Evolutionary conservation across 345 rosid species (phyloP), one percentile per base, ranked within the genome.

Genomic region (Citropsis articulata): DNA sequence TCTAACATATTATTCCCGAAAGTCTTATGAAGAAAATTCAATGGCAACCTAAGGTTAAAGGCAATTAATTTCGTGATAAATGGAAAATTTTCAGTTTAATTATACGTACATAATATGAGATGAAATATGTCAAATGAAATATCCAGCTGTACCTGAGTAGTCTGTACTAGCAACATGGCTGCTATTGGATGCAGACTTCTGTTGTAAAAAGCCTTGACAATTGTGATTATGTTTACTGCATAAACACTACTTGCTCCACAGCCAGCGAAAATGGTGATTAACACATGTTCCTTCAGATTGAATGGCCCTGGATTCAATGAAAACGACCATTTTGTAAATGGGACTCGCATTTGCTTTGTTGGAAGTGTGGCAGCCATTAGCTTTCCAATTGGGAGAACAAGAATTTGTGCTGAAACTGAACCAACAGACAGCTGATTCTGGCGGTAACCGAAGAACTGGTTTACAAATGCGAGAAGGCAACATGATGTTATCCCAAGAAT

Each of bases 241-340:
- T 77, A 81, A n/a, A 77, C 86, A n/a, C 79, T 69, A 33, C 73
- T 22, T 0, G 86, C n/a, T 35, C 90, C 87, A 64, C 80, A 73
- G 57, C 56, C 73, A 1, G 92, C 82, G 18, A 89, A 78, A 30
- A 89, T 85, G n/a, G 86, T 87, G 59, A 87, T 80, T 75, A 87
- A 59, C 4, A 71, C 90, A 16, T 89, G 90, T 78, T 87, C 92
- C 69, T 89, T 89, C 70, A 87, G 3, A 50, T 57, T 83, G 81
- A 87, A 87, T 0, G 90, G 92, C 35, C 92, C 92, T 0, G 92
- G 89, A 86, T 87, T 87, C 76, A 89, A 5, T 2, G 90, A 80
- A 72, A 87, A 89, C 0, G 83, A 73, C 89, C 88, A 89, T n/a
- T 72, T 77, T 1, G 86, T 84, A 22, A 81, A 72, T 0, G 89